Percentiles rank a stretch among this genome's conserved stretches.
phyloP scores from a whole-genome alignment of 495 filamentous ascomycete species.

The Lentithecium fluviatile region DNA sequence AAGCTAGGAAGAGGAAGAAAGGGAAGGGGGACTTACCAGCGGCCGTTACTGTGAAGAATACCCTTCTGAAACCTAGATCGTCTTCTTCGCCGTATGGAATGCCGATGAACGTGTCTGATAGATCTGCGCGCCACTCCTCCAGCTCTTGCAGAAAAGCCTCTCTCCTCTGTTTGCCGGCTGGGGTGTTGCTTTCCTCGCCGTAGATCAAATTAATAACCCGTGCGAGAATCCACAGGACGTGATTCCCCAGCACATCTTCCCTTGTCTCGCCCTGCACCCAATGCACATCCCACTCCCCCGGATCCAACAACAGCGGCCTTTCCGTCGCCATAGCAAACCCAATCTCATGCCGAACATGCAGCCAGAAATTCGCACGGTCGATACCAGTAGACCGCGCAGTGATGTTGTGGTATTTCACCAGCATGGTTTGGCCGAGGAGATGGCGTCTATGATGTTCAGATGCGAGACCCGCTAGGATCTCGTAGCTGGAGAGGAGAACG shows the following conservation, averaged over 20 bases:
- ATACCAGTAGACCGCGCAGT: constrained; percentile 23
- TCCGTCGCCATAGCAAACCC: constrained; percentile 32
- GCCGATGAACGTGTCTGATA: constrained; percentile 24
- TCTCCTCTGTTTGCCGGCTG: not conserved
- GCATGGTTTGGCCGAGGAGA: constrained; percentile 24
- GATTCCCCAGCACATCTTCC: constrained; percentile 34
- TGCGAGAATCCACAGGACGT: constrained; percentile 25
- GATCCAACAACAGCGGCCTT: constrained; percentile 18
- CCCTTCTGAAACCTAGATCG: constrained; percentile 26
- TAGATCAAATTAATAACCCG: constrained; percentile 22
- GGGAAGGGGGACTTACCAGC: constrained; percentile 20
- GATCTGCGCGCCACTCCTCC: constrained; percentile 19
- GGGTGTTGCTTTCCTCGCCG: constrained; percentile 8
- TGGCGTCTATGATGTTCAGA: constrained; percentile 28
- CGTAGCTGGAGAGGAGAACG: constrained; percentile 37
- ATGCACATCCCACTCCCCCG: constrained; percentile 26
- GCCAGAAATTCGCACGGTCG: constrained; percentile 35
- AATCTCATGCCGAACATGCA: constrained; percentile 38
- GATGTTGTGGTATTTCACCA: constrained; percentile 29
- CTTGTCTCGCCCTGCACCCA: constrained; percentile 20
- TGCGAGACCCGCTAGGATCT: constrained; percentile 29
- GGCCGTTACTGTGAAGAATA: constrained; percentile 31
- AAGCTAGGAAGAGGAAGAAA: not conserved
- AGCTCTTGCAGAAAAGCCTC: constrained; percentile 14
- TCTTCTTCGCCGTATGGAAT: constrained; percentile 25